Percentiles rank a stretch among this genome's conserved stretches.
These are phyloP conservation scores for Psilocybe subaeruginosa DNA, from an alignment of 768 basidiomycete species.

Conservation along the genomic window DNA sequence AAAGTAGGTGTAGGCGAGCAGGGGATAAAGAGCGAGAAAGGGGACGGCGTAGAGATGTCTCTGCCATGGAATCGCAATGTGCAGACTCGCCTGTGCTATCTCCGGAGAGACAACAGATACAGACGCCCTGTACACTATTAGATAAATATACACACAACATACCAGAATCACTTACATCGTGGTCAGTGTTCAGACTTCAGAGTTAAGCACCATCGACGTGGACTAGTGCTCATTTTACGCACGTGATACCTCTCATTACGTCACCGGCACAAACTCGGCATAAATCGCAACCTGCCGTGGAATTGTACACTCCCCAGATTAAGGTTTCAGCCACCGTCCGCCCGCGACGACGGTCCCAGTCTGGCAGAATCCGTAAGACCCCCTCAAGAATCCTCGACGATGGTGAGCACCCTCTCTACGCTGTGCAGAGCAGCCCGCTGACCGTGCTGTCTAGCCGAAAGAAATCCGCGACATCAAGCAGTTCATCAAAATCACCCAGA, in stretches of 20 bases:
- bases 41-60: conserved; percentile 76
- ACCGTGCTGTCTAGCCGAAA: conserved; percentile 69
- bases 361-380: conserved; percentile 20
- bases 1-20: conserved; percentile 91
- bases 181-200: too few species aligned
- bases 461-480: conserved; percentile 98
- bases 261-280: neutral
- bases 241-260: conserved; percentile 2
- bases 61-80: conserved; percentile 68
- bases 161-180: conserved; percentile 1
- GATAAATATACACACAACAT: neutral
- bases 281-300: neutral
- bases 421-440: neutral
- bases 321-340: conserved; percentile 39
- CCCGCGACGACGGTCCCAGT: conserved; percentile 10
- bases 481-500: conserved; percentile 95
- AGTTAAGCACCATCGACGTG: conserved; percentile 6
- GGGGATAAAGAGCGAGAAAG: conserved; percentile 79
- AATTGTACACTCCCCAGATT: conserved; percentile 17
- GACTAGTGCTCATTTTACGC: neutral
- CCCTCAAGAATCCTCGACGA: conserved; percentile 42
- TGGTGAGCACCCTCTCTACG: conserved; percentile 32
- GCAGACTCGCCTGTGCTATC: conserved; percentile 68
- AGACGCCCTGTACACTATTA: conserved; percentile 35
- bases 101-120: conserved; percentile 66